Conservation (phyloP, 202 grass and related monocot genomes). For the Hordeum pubiflorum region DNA sequence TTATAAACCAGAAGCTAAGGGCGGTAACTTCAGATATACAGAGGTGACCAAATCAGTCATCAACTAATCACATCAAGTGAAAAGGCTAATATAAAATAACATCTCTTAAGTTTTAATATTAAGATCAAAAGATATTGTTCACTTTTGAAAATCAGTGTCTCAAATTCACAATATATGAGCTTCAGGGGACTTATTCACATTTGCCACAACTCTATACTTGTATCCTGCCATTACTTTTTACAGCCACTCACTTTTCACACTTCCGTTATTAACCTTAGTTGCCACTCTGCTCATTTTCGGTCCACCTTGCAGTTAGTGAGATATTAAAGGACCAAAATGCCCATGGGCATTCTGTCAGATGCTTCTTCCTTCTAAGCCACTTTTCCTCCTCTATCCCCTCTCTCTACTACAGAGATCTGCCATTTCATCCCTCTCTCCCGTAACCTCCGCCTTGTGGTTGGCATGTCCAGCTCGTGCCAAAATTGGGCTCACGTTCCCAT, state of each 20-base stretch:
- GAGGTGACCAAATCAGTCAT: constrained; percentile 2
- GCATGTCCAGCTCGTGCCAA: not conserved
- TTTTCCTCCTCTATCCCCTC: not conserved
- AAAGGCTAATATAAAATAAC: not conserved
- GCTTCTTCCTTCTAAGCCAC: not conserved
- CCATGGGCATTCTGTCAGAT: not conserved
- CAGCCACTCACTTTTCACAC: not conserved
- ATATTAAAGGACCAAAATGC: not conserved
- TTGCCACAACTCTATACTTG: not conserved
- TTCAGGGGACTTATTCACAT: not conserved
- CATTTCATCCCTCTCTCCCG: not conserved
- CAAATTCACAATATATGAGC: not conserved
- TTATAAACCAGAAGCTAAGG: constrained; percentile 24
- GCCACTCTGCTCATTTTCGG: not conserved
- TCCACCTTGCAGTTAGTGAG: not conserved
- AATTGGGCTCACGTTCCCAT: not conserved
- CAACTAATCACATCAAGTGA: constrained; percentile 5
- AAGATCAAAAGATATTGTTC: not conserved
- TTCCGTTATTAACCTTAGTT: not conserved
- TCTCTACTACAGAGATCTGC: not conserved
- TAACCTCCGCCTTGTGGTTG: not conserved
- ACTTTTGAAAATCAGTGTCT: not conserved
- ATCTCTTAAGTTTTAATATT: not conserved
- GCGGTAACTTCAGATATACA: constrained; percentile 4
- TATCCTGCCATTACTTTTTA: not conserved